Percentiles rank a stretch among this genome's conserved stretches.
Evolutionary conservation across 495 filamentous ascomycete genomes (phyloP).

Genomic region (Corynascus novoguineensis): DNA sequence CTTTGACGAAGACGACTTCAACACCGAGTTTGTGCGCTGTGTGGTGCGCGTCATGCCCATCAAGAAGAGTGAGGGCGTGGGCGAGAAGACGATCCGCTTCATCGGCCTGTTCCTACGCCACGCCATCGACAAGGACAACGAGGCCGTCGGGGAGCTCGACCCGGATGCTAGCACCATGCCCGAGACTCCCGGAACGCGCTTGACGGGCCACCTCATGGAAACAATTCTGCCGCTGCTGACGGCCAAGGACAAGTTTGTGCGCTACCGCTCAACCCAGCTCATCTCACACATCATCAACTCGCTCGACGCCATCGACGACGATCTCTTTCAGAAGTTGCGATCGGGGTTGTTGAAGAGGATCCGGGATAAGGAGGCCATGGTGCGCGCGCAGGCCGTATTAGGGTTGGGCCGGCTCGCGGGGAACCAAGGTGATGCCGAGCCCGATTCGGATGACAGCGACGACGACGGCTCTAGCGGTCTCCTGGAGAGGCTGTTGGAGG

Average conservation of each 20-base stretch:
- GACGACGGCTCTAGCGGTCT: constrained; percentile 55
- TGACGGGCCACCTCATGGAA: constrained; percentile 65
- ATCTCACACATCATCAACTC: constrained; percentile 83
- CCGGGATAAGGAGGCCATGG: constrained; percentile 85
- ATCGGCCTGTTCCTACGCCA: constrained; percentile 76
- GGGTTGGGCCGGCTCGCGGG: constrained; percentile 78
- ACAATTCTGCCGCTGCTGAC: constrained; percentile 63
- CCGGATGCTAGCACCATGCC: constrained; percentile 57
- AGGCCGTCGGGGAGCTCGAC: constrained; percentile 44
- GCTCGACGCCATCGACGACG: constrained; percentile 82
- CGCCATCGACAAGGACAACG: constrained; percentile 74
- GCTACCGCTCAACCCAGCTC: constrained; percentile 85
- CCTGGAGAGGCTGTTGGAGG: constrained; percentile 77
- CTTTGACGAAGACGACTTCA: constrained; percentile 80
- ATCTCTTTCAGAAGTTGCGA: constrained; percentile 74
- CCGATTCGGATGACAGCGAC: constrained; percentile 60
- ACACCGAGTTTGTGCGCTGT: constrained; percentile 74
- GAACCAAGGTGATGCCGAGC: constrained; percentile 69
- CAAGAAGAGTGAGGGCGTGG: constrained; percentile 87
- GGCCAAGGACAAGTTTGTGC: constrained; percentile 85
- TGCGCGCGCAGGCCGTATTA: constrained; percentile 90
- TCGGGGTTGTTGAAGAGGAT: constrained; percentile 75
- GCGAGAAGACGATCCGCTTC: constrained; percentile 80
- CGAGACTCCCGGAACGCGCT: constrained; percentile 75
- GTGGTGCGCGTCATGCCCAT: constrained; percentile 74